Evolutionary conservation across 2,329 filamentous ascomycete species (phyloP).

Genomic region (Aspergillus luchuensis): DNA sequence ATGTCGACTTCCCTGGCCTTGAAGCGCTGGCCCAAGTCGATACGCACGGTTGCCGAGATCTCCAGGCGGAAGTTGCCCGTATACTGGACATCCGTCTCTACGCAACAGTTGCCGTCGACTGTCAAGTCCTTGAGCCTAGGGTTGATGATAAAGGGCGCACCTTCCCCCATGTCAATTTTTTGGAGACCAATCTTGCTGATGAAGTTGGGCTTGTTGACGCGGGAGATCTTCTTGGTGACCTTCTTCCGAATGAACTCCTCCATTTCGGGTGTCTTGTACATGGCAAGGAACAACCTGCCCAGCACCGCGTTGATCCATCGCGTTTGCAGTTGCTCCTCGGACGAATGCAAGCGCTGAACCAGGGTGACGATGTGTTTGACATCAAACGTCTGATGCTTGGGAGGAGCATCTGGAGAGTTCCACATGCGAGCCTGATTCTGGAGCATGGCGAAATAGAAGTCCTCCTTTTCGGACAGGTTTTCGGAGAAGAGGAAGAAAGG

Average conservation of each 20-base stretch:
- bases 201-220: constrained; percentile 89
- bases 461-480: constrained; percentile 94
- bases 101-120: constrained; percentile 83
- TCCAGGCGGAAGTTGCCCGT: constrained; percentile 86
- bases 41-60: constrained; percentile 86
- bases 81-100: constrained; percentile 87
- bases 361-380: constrained; percentile 84
- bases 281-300: constrained; percentile 80
- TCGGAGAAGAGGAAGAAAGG: constrained; percentile 95
- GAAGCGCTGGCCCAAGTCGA: constrained; percentile 85
- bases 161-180: constrained; percentile 81
- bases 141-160: constrained; percentile 86
- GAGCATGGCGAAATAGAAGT: constrained; percentile 93
- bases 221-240: constrained; percentile 92
- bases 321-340: constrained; percentile 85
- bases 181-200: constrained; percentile 82
- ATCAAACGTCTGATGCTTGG: constrained; percentile 74
- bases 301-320: constrained; percentile 92
- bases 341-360: constrained; percentile 86
- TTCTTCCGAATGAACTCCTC: constrained; percentile 79
- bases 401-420: constrained; percentile 59
- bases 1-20: constrained; percentile 89
- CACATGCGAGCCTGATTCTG: constrained; percentile 76
- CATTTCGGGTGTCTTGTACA: constrained; percentile 82
- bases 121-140: constrained; percentile 84